Base-by-base conservation (phyloP, 805 yeast genomes). In the Blastobotrys parvus region DNA sequence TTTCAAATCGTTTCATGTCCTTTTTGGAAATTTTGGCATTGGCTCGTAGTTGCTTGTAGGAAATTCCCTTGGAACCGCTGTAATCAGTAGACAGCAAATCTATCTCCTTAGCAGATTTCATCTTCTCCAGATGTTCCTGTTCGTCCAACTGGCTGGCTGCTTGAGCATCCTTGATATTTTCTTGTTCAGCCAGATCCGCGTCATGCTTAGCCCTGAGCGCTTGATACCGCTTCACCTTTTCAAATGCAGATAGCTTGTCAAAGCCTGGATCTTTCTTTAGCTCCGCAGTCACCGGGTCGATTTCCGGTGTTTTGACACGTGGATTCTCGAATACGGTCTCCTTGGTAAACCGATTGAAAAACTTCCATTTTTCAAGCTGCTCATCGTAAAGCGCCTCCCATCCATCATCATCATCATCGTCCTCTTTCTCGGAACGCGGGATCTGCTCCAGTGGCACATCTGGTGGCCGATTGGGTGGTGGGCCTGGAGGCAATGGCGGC, bases 241-340 rank as follows among this genome's bases (percentile, higher is more conserved):
- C 52, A 17, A 33, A 38, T 21, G 38, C 41, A n/a, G 47, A 19
- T 16, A 46, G 18, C 3, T 32, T 10, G 32, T 15, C 16, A 39
- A 47, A 45, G 8, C 39, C 42, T 15, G 47, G 39, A 22, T 45
- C 49, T 17, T 31, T 41, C n/a, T 45, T 38, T 2, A 48, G 38
- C n/a, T 39, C 33, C 22, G 46, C 48, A 8, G 38, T 40, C 13
- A 35, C 31, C 10, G 20, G 32, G 3, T 27, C 29, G 11, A 7
- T 20, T 13, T 27, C 30, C 27, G 35, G 13, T 38, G 30, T 35
- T 5, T 32, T 30, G 13, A 38, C 44, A 7, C 54, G 41, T 11
- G 60, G 60, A 21, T 48, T 54, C n/a, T 41, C 41, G 60, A 59
- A 56, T 8, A 58, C 56, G 15, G 57, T 50, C 35, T 39, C 52